Conservation (phyloP, 2,329 filamentous ascomycete genomes). For the Geosmithia putterillii region DNA sequence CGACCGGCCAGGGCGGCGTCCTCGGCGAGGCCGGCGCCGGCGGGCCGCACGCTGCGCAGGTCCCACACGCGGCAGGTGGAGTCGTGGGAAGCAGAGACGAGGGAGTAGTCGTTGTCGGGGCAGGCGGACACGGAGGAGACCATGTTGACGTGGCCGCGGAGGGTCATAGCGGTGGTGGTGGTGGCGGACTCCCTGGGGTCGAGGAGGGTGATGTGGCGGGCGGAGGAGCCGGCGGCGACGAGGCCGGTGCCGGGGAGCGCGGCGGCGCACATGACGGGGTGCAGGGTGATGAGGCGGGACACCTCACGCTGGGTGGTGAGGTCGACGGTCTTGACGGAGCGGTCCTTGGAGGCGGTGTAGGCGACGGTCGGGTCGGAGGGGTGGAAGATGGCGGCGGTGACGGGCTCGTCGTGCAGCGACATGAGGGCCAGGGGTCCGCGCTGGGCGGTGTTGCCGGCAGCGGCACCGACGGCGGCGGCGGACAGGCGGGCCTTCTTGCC, state of each 20-base stretch:
- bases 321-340: conserved; percentile 83
- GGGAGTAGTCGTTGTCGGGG: conserved; percentile 61
- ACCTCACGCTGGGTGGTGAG: conserved; percentile 69
- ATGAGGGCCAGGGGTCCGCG: conserved; percentile 70
- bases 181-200: conserved; percentile 73
- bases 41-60: conserved; percentile 56
- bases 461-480: conserved; percentile 27
- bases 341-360: conserved; percentile 86
- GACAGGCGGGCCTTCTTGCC: conserved; percentile 67
- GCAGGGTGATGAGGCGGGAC: conserved; percentile 70
- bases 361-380: conserved; percentile 74
- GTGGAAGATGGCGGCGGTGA: conserved; percentile 76
- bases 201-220: conserved; percentile 81
- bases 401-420: conserved; percentile 57
- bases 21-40: conserved; percentile 46
- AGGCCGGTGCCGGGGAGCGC: conserved; percentile 56
- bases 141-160: conserved; percentile 77
- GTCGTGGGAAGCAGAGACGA: conserved; percentile 84
- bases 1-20: conserved; percentile 45
- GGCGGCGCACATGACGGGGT: conserved; percentile 69
- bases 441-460: conserved; percentile 40
- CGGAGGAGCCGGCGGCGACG: conserved; percentile 65
- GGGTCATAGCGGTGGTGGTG: conserved; percentile 74
- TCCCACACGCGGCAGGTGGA: conserved; percentile 93
- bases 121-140: conserved; percentile 36